Evolutionary conservation across 2,329 filamentous ascomycete species (phyloP).

Genomic region (Periglandula ipomoeae): DNA sequence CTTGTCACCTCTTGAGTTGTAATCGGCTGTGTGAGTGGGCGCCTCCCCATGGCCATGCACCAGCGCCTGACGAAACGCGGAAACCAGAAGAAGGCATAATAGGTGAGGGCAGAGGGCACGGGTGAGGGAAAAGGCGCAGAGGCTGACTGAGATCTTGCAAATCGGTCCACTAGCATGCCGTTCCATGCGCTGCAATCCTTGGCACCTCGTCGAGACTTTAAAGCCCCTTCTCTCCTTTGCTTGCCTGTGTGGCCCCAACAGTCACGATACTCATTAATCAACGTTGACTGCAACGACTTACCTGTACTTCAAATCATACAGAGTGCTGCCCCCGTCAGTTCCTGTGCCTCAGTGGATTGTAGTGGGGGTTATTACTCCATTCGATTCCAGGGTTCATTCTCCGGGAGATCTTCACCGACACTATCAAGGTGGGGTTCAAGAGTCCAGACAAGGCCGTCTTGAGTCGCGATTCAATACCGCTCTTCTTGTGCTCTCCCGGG

Average conservation of each 20-base stretch:
- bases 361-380: slow-evolving; percentile 9
- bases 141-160: not conserved
- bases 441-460: not conserved
- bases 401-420: slow-evolving; percentile 12
- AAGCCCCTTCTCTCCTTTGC: not conserved
- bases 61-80: slow-evolving; percentile 1
- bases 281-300: not conserved
- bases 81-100: not conserved
- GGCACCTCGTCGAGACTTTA: too few species aligned
- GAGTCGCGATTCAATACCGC: slow-evolving; percentile 3
- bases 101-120: not conserved
- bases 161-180: not conserved
- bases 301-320: not conserved
- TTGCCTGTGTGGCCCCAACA: not conserved
- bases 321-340: not conserved
- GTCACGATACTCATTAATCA: not conserved
- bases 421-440: slow-evolving; percentile 6
- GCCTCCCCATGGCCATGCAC: slow-evolving; percentile 1
- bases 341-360: slow-evolving; percentile 8
- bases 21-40: slow-evolving; percentile 1
- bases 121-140: not conserved
- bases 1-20: slow-evolving; percentile 9
- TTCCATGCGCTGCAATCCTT: not conserved
- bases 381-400: slow-evolving; percentile 4
- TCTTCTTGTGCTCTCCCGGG: not conserved